Evolutionary conservation across 768 basidiomycete genomes (phyloP).

Genomic region (Pleurotus ostreatus): DNA sequence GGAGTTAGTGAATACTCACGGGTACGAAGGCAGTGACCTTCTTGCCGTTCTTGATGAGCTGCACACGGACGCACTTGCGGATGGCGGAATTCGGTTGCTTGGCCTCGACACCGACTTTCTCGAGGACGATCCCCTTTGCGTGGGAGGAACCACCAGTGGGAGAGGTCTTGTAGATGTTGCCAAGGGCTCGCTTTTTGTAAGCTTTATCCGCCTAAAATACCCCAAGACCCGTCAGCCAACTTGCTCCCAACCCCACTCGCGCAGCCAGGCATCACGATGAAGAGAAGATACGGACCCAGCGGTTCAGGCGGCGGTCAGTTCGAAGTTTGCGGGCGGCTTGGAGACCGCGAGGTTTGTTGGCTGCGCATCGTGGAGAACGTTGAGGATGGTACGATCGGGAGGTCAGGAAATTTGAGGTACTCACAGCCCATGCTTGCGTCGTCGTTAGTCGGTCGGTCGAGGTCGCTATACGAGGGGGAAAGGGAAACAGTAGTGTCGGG

Average conservation of each 20-base stretch:
- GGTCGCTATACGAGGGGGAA: slow-evolving; percentile 24
- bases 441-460: slow-evolving; percentile 31
- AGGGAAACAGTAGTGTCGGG: slow-evolving; percentile 21
- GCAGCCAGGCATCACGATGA: neutral
- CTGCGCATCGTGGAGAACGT: slow-evolving; percentile 32
- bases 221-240: slow-evolving; percentile 5
- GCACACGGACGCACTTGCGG: slow-evolving; percentile 99
- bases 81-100: slow-evolving; percentile 99
- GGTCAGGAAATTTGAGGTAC: slow-evolving; percentile 30
- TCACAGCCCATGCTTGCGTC: slow-evolving; percentile 82
- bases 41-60: slow-evolving; percentile 99
- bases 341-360: slow-evolving; percentile 99
- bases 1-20: slow-evolving; percentile 41
- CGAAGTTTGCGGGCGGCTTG: slow-evolving; percentile 99
- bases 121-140: slow-evolving; percentile 99
- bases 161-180: slow-evolving; percentile 99
- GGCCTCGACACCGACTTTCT: slow-evolving; percentile 99
- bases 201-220: slow-evolving; percentile 83
- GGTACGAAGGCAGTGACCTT: slow-evolving; percentile 99
- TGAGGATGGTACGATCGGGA: slow-evolving; percentile 12
- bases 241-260: neutral
- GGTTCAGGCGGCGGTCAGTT: slow-evolving; percentile 88
- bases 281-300: slow-evolving; percentile 70
- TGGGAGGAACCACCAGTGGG: slow-evolving; percentile 99
- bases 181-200: slow-evolving; percentile 99